Conservation (phyloP, 2,329 filamentous ascomycete genomes). For the Hypoxylon sp. region DNA sequence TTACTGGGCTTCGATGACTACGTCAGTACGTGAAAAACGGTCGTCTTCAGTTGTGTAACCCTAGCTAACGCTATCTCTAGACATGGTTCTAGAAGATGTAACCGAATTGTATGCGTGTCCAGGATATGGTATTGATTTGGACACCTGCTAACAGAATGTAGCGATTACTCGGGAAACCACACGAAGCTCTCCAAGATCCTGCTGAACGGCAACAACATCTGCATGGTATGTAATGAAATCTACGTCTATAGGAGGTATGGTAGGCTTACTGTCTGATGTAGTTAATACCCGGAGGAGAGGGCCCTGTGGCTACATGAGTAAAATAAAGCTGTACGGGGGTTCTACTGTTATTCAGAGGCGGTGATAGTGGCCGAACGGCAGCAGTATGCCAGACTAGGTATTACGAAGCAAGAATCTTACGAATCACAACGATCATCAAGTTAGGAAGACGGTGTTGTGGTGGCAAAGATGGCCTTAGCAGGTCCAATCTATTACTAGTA, state of each 20-base stretch:
- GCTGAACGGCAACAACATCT: constrained; percentile 98
- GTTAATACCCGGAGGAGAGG: constrained; percentile 85
- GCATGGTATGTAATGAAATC: constrained; percentile 81
- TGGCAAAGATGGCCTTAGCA: constrained; percentile 4
- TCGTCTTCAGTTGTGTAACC: background rate
- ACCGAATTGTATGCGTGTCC: constrained; percentile 84
- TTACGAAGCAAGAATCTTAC: constrained; percentile 12
- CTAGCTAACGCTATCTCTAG: constrained; percentile 62
- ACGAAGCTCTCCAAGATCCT: constrained; percentile 94
- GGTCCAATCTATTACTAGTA: constrained; percentile 16
- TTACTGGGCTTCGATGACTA: constrained; percentile 98
- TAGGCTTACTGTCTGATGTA: constrained; percentile 54
- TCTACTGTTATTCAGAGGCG: background rate
- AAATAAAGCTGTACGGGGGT: background rate
- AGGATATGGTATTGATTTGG: background rate
- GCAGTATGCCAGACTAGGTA: background rate
- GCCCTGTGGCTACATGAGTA: constrained; percentile 64
- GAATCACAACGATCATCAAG: constrained; percentile 13
- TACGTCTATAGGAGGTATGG: background rate
- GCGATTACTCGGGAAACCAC: constrained; percentile 91
- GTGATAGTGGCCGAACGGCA: background rate
- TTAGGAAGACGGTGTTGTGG: constrained; percentile 6
- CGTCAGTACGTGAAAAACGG: constrained; percentile 84
- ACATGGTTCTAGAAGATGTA: constrained; percentile 98
- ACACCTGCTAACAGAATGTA: constrained; percentile 59